These are phyloP conservation scores for Trametes villosa DNA, from an alignment of 768 basidiomycete species.

Conservation along the genomic window DNA sequence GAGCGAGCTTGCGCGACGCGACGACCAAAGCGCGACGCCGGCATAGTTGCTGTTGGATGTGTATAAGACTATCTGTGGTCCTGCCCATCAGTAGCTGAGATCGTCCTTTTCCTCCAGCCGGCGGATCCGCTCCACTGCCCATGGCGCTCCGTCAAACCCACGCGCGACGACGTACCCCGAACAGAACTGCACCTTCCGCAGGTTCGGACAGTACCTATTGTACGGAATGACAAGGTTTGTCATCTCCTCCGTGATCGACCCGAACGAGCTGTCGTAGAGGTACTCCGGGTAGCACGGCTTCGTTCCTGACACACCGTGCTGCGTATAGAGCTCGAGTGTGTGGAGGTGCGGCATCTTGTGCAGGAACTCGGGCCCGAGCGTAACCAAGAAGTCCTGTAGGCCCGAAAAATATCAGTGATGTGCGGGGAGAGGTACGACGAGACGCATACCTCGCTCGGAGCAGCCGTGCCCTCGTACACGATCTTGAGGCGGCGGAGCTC, in stretches of 20 bases:
- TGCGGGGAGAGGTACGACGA: background rate
- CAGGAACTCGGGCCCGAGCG: constrained; percentile 50
- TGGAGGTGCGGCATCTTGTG: constrained; percentile 40
- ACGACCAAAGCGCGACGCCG: no score
- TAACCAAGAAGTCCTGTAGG: constrained; percentile 43
- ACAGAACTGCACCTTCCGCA: constrained; percentile 48
- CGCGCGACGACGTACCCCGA: constrained; percentile 46
- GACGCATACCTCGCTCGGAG: constrained; percentile 46
- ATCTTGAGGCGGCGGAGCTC: constrained; percentile 44
- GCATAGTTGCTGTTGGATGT: no score
- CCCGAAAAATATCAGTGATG: background rate
- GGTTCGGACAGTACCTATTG: constrained; percentile 44
- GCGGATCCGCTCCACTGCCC: constrained; percentile 28
- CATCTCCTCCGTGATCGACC: constrained; percentile 35
- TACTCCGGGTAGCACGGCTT: constrained; percentile 18
- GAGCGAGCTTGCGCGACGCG: no score
- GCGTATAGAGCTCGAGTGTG: constrained; percentile 44
- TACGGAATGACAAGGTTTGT: constrained; percentile 47
- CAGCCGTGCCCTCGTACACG: constrained; percentile 39
- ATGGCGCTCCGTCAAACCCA: constrained; percentile 39
- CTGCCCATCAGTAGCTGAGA: constrained; percentile 6
- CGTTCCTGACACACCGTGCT: constrained; percentile 1
- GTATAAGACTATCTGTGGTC: background rate
- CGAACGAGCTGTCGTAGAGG: constrained; percentile 28
- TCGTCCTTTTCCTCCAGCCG: constrained; percentile 12